Percentiles rank a stretch among this genome's conserved stretches.
Conservation (phyloP, 2,329 filamentous ascomycete genomes). For the Ophiocordyceps sinensis region DNA sequence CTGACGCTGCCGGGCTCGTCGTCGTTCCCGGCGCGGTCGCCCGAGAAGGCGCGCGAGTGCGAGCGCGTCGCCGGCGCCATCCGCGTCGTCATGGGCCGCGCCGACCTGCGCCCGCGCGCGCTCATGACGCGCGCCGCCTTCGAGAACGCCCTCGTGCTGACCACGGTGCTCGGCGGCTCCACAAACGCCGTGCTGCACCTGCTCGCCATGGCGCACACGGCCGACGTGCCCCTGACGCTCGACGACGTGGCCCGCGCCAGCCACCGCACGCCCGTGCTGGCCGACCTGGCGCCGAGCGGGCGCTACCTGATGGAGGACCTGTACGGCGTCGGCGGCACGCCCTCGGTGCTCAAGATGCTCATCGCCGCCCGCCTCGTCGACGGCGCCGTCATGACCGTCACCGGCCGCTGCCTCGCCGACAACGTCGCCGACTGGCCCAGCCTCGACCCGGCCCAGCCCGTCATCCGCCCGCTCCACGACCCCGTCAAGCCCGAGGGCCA, state of each 20-base stretch:
- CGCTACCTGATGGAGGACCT: slow-evolving; percentile 81
- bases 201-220: slow-evolving; percentile 79
- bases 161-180: slow-evolving; percentile 81
- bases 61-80: slow-evolving; percentile 68
- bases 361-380: slow-evolving; percentile 64
- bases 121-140: slow-evolving; percentile 69
- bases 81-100: slow-evolving; percentile 61
- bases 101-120: slow-evolving; percentile 70
- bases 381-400: slow-evolving; percentile 66
- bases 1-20: slow-evolving; percentile 71
- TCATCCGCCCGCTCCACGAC: slow-evolving; percentile 67
- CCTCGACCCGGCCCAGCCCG: slow-evolving; percentile 62
- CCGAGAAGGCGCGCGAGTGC: slow-evolving; percentile 78
- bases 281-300: slow-evolving; percentile 71
- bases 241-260: slow-evolving; percentile 74
- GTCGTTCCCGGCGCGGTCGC: slow-evolving; percentile 65
- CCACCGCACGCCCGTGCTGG: slow-evolving; percentile 73
- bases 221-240: slow-evolving; percentile 60
- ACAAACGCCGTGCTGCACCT: slow-evolving; percentile 85
- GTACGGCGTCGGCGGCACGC: slow-evolving; percentile 73
- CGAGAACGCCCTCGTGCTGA: slow-evolving; percentile 79
- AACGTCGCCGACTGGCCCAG: slow-evolving; percentile 68
- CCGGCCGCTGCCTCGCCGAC: slow-evolving; percentile 68
- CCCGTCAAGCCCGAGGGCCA: slow-evolving; percentile 76
- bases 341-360: slow-evolving; percentile 72